Base-by-base conservation (phyloP, 2,329 filamentous ascomycete species). In the Pyricularia sp. region DNA sequence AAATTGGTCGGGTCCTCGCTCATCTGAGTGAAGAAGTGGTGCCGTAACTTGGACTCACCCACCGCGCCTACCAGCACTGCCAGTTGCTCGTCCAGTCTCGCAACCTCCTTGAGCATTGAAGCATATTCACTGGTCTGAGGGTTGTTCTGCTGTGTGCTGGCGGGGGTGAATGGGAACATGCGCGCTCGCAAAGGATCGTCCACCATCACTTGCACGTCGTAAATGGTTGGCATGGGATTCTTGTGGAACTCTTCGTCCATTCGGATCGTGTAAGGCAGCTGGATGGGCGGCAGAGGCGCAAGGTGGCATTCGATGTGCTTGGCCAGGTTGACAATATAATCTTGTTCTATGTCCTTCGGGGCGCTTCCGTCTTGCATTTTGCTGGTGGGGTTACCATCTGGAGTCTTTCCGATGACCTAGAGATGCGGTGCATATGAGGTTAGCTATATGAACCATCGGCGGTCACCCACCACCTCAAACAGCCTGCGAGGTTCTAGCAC, bases 231-330 rank as follows among this genome's bases (percentile, higher is more conserved):
- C 67, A 87, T 83, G 4, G 92, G 90, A 69, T 88, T 81, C 73
- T 88, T 88, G 76, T 94, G 90, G 75, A 94, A 94, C 10, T 90
- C 88, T 74, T 92, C 85, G 78, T 99, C 95, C 59, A 97, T 91
- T 70, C 94, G 92, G 76, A 99, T 95, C 10, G 94, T 99, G 81
- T 97, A 99, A 26, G 89, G 85, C 42, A 99, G 86, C 74, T 91
- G 89, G 75, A 97, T 86, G 0, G 95, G 93, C 6, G 92, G 88
- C 1, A 97, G 85, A 2, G 92, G 88, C 33, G 85, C 88, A 69
- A 97, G 87, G 78, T 98, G 93, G 11, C 86, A 85, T 67, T 90
- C 87, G 71, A 97, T 89, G 73, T 92, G 91, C 68, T 94, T 91
- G 65, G 91, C 89, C 68, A 98, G 87, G 77, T 91, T 87, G 14